Evolutionary conservation across 179 eudicot species (phyloP).

Genomic region (Vitellaria paradoxa): DNA sequence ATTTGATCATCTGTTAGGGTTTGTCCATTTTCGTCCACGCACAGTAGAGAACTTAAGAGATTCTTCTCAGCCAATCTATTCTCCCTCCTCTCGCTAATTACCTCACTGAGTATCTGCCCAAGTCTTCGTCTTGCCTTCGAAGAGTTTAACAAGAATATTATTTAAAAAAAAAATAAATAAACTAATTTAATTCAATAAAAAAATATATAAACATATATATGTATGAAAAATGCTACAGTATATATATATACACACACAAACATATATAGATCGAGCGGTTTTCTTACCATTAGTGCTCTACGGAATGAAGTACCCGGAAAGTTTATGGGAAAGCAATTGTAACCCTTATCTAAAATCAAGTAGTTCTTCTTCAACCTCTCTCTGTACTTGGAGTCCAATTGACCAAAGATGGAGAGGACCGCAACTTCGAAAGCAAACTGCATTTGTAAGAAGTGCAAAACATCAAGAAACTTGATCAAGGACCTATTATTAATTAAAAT

Average conservation of each 20-base stretch:
- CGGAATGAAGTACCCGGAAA: constrained; percentile 48
- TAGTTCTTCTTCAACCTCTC: constrained; percentile 31
- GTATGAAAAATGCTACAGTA: too few relatives aligned
- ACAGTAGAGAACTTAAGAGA: constrained; percentile 19
- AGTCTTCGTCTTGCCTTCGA: constrained; percentile 31
- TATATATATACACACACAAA: neutral
- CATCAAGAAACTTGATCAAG: too few relatives aligned
- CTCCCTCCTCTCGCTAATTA: constrained; percentile 23
- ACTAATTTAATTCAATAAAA: too few relatives aligned
- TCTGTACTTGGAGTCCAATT: constrained; percentile 26
- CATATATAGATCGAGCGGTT: neutral
- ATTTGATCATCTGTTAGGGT: constrained; percentile 28
- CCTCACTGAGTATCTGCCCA: constrained; percentile 11
- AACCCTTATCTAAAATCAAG: constrained; percentile 46
- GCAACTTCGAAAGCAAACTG: constrained; percentile 58
- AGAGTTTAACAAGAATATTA: neutral
- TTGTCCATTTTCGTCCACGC: constrained; percentile 16
- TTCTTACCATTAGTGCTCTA: constrained; percentile 33
- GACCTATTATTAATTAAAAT: too few relatives aligned
- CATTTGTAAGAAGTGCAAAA: neutral
- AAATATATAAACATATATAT: too few relatives aligned
- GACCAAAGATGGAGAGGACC: constrained; percentile 37
- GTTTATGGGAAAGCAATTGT: constrained; percentile 46
- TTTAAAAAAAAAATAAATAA: too few relatives aligned
- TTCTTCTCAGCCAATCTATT: constrained; percentile 15